Evolutionary conservation across 2,329 filamentous ascomycete species (phyloP).

Genomic region (Helotiales sp.): DNA sequence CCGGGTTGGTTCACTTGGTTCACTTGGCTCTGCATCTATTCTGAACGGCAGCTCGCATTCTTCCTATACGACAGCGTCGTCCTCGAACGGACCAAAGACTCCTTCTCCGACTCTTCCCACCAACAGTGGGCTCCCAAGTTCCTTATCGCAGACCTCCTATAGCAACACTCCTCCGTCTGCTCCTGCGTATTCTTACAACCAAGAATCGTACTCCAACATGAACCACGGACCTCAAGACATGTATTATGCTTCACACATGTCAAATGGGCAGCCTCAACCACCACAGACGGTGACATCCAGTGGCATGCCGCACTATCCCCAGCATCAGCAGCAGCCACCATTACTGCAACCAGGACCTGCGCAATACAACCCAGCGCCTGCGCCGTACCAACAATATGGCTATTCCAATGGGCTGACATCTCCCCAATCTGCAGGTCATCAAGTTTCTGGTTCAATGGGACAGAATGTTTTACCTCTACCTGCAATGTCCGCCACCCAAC

Average conservation of each 20-base stretch:
- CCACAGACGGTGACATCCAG: slow-evolving; percentile 77
- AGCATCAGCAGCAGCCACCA: slow-evolving; percentile 69
- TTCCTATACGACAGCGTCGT: slow-evolving; percentile 51
- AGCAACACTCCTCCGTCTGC: slow-evolving; percentile 36
- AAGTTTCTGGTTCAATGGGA: slow-evolving; percentile 70
- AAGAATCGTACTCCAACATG: slow-evolving; percentile 58
- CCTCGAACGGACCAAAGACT: slow-evolving; percentile 68
- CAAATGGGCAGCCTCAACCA: slow-evolving; percentile 70
- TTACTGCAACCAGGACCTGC: slow-evolving; percentile 71
- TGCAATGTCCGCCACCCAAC: slow-evolving; percentile 45
- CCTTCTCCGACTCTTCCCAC: slow-evolving; percentile 69
- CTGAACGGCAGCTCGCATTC: slow-evolving; percentile 55
- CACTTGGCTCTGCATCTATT: slow-evolving; percentile 60
- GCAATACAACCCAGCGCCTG: slow-evolving; percentile 61
- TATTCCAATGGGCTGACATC: slow-evolving; percentile 79
- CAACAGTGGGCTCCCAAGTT: slow-evolving; percentile 44
- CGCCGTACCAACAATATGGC: slow-evolving; percentile 66
- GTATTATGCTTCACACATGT: slow-evolving; percentile 82
- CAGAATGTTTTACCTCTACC: slow-evolving; percentile 72
- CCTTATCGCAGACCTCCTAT: slow-evolving; percentile 38
- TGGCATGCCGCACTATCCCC: slow-evolving; percentile 73
- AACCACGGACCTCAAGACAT: slow-evolving; percentile 81
- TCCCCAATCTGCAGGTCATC: slow-evolving; percentile 68
- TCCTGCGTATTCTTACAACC: slow-evolving; percentile 42
- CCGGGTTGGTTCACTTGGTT: slow-evolving; percentile 66